Evolutionary conservation across 176 grass and related monocot genomes (phyloP).

Genomic region (Avena insularis): DNA sequence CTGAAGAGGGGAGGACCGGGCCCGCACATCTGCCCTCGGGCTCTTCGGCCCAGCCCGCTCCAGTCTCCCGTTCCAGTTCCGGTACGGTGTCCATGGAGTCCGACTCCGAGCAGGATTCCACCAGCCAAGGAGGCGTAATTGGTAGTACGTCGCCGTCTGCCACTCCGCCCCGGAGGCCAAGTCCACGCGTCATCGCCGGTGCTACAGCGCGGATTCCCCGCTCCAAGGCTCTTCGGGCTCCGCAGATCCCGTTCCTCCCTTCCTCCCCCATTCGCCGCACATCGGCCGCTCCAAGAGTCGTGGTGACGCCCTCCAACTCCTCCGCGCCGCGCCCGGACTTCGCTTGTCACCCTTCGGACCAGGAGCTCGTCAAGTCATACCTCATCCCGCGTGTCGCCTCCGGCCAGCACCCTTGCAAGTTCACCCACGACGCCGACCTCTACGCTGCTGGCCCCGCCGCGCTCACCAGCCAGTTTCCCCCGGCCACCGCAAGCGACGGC

Average conservation of each 20-base stretch:
- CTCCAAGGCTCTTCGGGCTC: neutral
- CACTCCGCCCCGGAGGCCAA: constrained; percentile 2
- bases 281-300: neutral
- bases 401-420: constrained; percentile 13
- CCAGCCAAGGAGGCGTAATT: neutral
- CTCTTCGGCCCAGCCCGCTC: constrained; percentile 8
- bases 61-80: neutral
- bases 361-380: constrained; percentile 40
- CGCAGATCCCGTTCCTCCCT: neutral
- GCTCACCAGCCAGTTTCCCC: constrained; percentile 29
- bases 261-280: neutral
- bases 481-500: constrained; percentile 40
- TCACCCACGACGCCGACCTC: constrained; percentile 55
- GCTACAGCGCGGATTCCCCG: neutral
- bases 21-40: neutral
- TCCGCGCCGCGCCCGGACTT: neutral
- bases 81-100: neutral
- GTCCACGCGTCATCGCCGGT: neutral
- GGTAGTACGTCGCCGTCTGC: neutral
- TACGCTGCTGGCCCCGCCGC: constrained; percentile 47
- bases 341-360: constrained; percentile 42
- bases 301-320: neutral
- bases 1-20: neutral
- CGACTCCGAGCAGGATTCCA: constrained; percentile 14
- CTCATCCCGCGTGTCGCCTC: constrained; percentile 46